Conservation (phyloP, 352 stramenopile genomes). For the Globisporangium barbulae region DNA sequence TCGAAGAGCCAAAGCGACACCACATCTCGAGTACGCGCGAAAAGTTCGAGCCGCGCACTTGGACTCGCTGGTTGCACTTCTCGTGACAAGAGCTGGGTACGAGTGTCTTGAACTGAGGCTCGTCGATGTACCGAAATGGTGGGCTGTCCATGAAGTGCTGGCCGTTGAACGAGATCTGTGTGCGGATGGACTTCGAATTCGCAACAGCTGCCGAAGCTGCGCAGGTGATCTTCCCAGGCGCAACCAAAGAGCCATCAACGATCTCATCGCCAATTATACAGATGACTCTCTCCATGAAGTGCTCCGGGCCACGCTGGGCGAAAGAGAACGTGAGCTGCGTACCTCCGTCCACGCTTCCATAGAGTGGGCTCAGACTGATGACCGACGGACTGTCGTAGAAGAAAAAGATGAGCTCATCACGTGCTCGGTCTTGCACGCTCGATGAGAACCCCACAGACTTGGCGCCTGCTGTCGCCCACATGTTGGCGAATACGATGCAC, state of each 20-base stretch:
- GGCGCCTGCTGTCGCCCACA: conserved; percentile 14
- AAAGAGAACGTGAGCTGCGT: conserved; percentile 29
- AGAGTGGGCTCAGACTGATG: conserved; percentile 7
- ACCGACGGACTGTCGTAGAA: conserved; percentile 27
- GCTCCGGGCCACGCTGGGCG: conserved; percentile 2
- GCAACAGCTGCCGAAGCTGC: conserved; percentile 6
- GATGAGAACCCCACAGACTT: conserved; percentile 28
- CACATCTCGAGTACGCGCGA: conserved; percentile 33
- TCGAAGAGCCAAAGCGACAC: conserved; percentile 40
- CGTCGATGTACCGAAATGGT: conserved; percentile 37
- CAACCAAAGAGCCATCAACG: conserved; percentile 10
- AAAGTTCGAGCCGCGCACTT: conserved; percentile 22
- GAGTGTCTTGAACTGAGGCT: conserved; percentile 24
- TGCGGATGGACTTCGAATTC: conserved; percentile 11
- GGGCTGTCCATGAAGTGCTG: conserved; percentile 36
- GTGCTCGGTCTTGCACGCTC: conserved; percentile 33
- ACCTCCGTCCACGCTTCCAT: conserved; percentile 20
- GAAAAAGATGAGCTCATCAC: conserved; percentile 22
- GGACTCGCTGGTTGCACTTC: conserved; percentile 15
- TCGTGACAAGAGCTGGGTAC: conserved; percentile 24
- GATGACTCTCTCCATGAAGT: conserved; percentile 11
- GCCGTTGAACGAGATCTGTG: conserved; percentile 32
- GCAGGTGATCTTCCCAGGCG: conserved; percentile 8
- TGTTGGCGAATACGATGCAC: conserved; percentile 27
- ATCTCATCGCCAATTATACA: conserved; percentile 25